phyloP scores from a whole-genome alignment of 805 yeast species.

The Pichia ethanolica region DNA sequence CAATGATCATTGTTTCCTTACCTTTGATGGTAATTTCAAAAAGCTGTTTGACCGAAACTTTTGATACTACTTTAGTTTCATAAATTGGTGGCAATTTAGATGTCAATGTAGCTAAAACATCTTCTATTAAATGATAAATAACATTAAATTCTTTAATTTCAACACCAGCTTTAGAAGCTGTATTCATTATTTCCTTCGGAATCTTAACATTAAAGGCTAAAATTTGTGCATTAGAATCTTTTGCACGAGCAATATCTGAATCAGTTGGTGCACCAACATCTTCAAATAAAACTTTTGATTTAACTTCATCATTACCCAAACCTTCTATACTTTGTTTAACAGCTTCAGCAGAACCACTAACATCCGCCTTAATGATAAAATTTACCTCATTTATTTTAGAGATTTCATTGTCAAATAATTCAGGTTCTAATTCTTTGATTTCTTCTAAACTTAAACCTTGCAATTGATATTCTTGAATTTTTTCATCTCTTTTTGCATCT shows the following conservation, averaged over 20 bases:
- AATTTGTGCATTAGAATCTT: conserved; percentile 62
- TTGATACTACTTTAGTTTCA: conserved; percentile 60
- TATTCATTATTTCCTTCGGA: conserved; percentile 52
- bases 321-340: conserved; percentile 71
- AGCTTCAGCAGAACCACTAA: conserved; percentile 92
- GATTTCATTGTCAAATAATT: conserved; percentile 26
- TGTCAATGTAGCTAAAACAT: conserved; percentile 61
- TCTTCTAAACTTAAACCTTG: conserved; percentile 54
- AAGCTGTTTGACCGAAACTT: conserved; percentile 60
- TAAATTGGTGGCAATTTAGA: conserved; percentile 54
- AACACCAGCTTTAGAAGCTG: conserved; percentile 54
- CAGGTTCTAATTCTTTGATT: conserved; percentile 30
- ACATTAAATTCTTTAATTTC: conserved; percentile 61
- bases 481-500: conserved; percentile 44
- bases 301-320: conserved; percentile 83
- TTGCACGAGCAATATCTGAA: conserved; percentile 59
- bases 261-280: conserved; percentile 77
- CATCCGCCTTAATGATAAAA: conserved; percentile 83
- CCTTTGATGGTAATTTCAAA: conserved; percentile 60
- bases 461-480: conserved; percentile 47
- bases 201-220: conserved; percentile 70
- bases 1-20: conserved; percentile 53
- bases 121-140: conserved; percentile 83
- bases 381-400: conserved; percentile 33
- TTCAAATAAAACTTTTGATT: conserved; percentile 56